Evolutionary conservation across 352 stramenopile genomes (phyloP).

Genomic region (Phytophthora aleatoria): DNA sequence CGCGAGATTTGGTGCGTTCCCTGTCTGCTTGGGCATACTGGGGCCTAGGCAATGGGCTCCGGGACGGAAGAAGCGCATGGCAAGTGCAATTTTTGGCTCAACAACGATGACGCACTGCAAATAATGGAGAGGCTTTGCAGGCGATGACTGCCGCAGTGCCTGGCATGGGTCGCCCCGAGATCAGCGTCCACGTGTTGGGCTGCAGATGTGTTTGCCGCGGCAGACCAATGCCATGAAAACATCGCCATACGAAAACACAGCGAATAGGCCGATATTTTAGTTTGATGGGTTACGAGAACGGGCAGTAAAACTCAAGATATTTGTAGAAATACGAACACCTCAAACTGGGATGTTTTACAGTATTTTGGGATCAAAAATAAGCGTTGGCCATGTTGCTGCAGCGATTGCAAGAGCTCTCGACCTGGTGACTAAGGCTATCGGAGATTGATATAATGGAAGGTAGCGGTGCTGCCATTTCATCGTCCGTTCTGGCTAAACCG

Average conservation of each 20-base stretch:
- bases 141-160: constrained; percentile 16
- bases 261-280: not conserved
- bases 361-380: too few species aligned
- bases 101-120: constrained; percentile 25
- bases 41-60: not conserved
- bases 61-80: constrained; percentile 25
- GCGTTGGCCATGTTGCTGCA: too few species aligned
- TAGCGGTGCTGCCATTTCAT: too few species aligned
- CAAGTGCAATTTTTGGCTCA: constrained; percentile 24
- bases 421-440: too few species aligned
- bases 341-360: too few species aligned
- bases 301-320: not conserved
- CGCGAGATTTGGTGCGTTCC: constrained; percentile 9
- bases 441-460: too few species aligned
- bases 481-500: too few species aligned
- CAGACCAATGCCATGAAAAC: not conserved
- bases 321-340: too few species aligned
- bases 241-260: constrained; percentile 3
- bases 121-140: constrained; percentile 12
- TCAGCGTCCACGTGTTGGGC: constrained; percentile 2
- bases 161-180: not conserved
- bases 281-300: not conserved
- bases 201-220: constrained; percentile 7
- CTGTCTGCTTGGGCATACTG: constrained; percentile 22
- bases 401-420: too few species aligned